Percentiles rank a stretch among this genome's conserved stretches.
These are phyloP conservation scores for Samsoniella hepiali DNA, from an alignment of 2,329 filamentous ascomycete species.

Conservation along the genomic window DNA sequence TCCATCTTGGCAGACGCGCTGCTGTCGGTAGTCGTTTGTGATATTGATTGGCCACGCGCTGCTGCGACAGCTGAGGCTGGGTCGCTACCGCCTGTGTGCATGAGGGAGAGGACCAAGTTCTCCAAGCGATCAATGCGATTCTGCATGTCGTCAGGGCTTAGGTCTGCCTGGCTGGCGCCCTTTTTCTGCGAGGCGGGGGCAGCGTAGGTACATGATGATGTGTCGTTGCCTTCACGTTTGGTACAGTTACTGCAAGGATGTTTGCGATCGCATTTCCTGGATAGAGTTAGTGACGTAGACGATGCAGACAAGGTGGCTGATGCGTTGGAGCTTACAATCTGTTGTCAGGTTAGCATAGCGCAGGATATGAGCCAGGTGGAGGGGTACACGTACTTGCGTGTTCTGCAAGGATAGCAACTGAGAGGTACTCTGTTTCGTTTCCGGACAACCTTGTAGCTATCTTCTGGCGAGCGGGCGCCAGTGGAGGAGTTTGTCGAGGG, in stretches of 20 bases:
- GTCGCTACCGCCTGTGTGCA: slow-evolving; percentile 73
- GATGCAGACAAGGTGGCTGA: not conserved
- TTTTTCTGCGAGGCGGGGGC: slow-evolving; percentile 69
- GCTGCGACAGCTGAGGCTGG: slow-evolving; percentile 40
- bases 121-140: slow-evolving; percentile 95
- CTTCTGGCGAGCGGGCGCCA: slow-evolving; percentile 74
- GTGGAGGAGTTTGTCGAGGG: slow-evolving; percentile 76
- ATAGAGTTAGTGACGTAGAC: slow-evolving; percentile 27
- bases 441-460: slow-evolving; percentile 81
- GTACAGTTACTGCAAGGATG: slow-evolving; percentile 93
- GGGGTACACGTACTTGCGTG: slow-evolving; percentile 68
- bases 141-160: slow-evolving; percentile 91
- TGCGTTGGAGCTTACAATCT: slow-evolving; percentile 35
- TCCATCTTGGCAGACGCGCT: slow-evolving; percentile 49
- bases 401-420: slow-evolving; percentile 86
- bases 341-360: slow-evolving; percentile 24
- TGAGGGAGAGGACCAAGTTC: slow-evolving; percentile 84
- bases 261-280: slow-evolving; percentile 87
- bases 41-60: slow-evolving; percentile 33
- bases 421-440: slow-evolving; percentile 90
- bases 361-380: not conserved
- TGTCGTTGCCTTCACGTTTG: slow-evolving; percentile 81
- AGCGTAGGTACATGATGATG: slow-evolving; percentile 80
- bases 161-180: slow-evolving; percentile 58
- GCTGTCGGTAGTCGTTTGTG: slow-evolving; percentile 41